Conservation (phyloP, 306 rosid genomes). For the Nissolia schottii region DNA sequence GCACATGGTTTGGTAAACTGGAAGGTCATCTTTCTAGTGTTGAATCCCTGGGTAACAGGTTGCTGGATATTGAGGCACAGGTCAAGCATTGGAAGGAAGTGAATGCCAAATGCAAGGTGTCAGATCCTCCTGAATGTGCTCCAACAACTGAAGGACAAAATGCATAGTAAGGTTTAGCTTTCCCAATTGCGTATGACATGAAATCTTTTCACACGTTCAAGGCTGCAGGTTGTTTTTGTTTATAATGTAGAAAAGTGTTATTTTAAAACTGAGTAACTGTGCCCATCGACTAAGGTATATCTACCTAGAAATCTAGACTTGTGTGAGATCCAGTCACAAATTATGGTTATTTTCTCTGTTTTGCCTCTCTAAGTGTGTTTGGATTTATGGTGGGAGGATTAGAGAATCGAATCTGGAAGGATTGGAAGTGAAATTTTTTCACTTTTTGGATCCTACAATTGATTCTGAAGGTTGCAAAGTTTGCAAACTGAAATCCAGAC, state of each 20-base stretch:
- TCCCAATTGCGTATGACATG: not conserved
- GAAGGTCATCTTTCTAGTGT: constrained; percentile 32
- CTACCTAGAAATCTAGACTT: not conserved
- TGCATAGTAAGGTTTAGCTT: constrained; percentile 30
- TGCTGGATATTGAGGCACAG: constrained; percentile 43
- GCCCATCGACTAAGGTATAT: constrained; percentile 5
- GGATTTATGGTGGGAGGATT: too few species aligned
- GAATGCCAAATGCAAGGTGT: constrained; percentile 32
- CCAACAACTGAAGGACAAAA: constrained; percentile 33
- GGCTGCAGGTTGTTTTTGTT: constrained; percentile 9
- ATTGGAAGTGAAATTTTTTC: too few species aligned
- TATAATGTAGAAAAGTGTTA: constrained; percentile 25
- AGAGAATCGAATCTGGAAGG: too few species aligned
- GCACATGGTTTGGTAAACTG: constrained; percentile 35
- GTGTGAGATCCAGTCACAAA: constrained; percentile 6
- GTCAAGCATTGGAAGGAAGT: constrained; percentile 47
- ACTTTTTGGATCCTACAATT: too few species aligned
- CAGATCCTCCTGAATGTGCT: constrained; percentile 35
- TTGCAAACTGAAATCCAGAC: too few species aligned
- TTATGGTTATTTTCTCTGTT: constrained; percentile 16
- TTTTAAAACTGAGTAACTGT: not conserved
- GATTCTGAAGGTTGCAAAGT: too few species aligned
- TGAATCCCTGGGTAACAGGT: constrained; percentile 36
- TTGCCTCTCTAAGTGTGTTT: not conserved
- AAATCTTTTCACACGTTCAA: constrained; percentile 6